Evolutionary conservation across 2,329 filamentous ascomycete species (phyloP), one percentile per base, ranked within the genome.

Genomic region (Penicillium aurantiogriseum): DNA sequence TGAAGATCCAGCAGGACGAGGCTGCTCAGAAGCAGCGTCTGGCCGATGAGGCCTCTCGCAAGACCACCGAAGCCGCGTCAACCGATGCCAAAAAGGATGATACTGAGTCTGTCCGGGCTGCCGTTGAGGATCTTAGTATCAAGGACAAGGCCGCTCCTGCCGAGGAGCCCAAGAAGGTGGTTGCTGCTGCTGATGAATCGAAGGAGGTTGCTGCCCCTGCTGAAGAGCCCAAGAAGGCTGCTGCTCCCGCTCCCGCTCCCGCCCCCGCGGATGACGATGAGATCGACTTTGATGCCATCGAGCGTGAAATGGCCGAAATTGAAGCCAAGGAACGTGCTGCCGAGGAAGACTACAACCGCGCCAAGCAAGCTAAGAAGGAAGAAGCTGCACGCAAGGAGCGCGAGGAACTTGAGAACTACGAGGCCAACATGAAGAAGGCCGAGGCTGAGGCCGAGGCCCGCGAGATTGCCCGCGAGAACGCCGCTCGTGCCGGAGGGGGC

Each of bases 291-390:
- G 77, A 79, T 63, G 76, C 76, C 19, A 78, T 80, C 56, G 77
- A 79, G 64, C 73, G 74, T 40, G 79, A 80, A 60, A 60, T 79
- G 64, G 78, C 77, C 40, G 78, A 78, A 38, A 70, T 75, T 31
- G 79, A 81, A 60, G 77, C 77, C 36, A 76, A 78, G 65, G 79
- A 81, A 61, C 69, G 70, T 35, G 76, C 75, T 7, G 71, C 70
- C 5, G 79, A 81, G 59, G 76, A 73, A 45, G 76, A 73, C 15
- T 81, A 81, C 64, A 69, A 90, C 71, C 87, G 90, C 71, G 89
- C 90, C 76, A 92, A 92, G 75, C 85, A 90, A 68, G 88, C 86
- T n/a, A 87, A 91, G 71, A 90, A 90, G 74, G 78, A 79, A 59
- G 78, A 76, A 61, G 69, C 71, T 36, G 77, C 71, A 27, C 75